Percentiles rank a stretch among this genome's conserved stretches.
Conservation (phyloP, 176 grass and related monocot species). For the Cymbopogon citratus region DNA sequence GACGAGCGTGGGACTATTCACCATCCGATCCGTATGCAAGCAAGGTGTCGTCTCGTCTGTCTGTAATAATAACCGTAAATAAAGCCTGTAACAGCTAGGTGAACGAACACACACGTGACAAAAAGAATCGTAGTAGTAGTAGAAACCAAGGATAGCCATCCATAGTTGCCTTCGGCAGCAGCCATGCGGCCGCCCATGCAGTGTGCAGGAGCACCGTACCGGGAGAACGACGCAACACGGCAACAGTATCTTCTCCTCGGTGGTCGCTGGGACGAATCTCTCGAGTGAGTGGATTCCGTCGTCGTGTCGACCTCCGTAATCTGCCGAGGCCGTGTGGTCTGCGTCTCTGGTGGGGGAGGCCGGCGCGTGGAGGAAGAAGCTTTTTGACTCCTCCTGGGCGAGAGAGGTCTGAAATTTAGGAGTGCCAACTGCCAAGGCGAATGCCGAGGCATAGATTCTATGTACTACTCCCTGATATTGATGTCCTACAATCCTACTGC, state of each 20-base stretch:
- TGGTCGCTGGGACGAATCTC: not conserved
- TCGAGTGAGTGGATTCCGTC: constrained; percentile 24
- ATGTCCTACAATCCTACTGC: too few species aligned
- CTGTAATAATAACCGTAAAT: not conserved
- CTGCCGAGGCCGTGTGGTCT: not conserved
- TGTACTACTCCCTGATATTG: not conserved
- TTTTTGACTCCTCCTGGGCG: constrained; percentile 8
- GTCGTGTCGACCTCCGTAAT: constrained; percentile 28
- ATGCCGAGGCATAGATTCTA: not conserved
- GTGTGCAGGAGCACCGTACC: not conserved
- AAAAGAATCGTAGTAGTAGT: not conserved
- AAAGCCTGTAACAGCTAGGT: not conserved
- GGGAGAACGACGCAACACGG: not conserved
- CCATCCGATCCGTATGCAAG: not conserved
- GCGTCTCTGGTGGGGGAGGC: not conserved
- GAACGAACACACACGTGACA: not conserved
- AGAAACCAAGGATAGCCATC: not conserved
- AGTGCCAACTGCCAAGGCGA: not conserved
- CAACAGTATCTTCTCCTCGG: not conserved
- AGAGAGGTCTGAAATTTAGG: not conserved
- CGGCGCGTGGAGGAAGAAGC: not conserved
- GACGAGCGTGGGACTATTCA: not conserved
- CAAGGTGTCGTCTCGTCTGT: not conserved
- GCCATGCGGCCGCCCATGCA: not conserved
- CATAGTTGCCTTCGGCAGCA: not conserved